These are phyloP conservation scores for Plasmodium coatneyi DNA, from an alignment of 169 alveolate genomes.

Conservation along the genomic window DNA sequence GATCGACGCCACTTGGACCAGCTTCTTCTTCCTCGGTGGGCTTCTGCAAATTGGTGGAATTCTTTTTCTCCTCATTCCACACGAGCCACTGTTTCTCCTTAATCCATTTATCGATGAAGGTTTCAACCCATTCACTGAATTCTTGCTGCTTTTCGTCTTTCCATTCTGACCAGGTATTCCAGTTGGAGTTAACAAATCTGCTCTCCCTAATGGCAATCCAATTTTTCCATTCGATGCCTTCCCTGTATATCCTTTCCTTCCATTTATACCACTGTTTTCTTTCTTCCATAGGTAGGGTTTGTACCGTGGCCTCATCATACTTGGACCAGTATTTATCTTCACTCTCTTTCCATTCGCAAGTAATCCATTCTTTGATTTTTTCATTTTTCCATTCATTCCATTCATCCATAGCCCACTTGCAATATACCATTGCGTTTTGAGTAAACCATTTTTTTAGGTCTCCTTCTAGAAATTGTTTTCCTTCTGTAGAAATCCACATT, in stretches of 20 bases:
- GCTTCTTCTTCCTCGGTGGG: not conserved
- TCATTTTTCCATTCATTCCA: constrained; percentile 34
- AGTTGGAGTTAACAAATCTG: constrained; percentile 8
- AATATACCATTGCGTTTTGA: not conserved
- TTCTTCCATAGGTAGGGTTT: not conserved
- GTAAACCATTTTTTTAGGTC: constrained; percentile 31
- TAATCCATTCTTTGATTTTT: constrained; percentile 31
- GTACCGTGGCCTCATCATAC: constrained; percentile 1
- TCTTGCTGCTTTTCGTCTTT: constrained; percentile 9
- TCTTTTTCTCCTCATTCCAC: constrained; percentile 17
- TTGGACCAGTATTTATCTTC: constrained; percentile 26
- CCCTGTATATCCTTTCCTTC: constrained; percentile 35
- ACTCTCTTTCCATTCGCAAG: constrained; percentile 14
- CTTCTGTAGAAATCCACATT: constrained; percentile 38
- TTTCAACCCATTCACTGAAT: constrained; percentile 3
- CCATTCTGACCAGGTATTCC: constrained; percentile 40
- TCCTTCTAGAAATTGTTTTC: constrained; percentile 8
- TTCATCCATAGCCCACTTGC: constrained; percentile 38
- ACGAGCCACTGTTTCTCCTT: constrained; percentile 23
- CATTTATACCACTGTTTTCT: not conserved
- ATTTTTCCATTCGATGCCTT: constrained; percentile 36
- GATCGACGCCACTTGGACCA: not conserved
- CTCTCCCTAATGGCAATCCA: constrained; percentile 19
- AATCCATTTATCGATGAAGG: constrained; percentile 3
- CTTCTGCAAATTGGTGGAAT: not conserved